These are phyloP conservation scores for Eucalyptus urophylla DNA, from an alignment of 345 rosid genomes.

Conservation along the genomic window DNA sequence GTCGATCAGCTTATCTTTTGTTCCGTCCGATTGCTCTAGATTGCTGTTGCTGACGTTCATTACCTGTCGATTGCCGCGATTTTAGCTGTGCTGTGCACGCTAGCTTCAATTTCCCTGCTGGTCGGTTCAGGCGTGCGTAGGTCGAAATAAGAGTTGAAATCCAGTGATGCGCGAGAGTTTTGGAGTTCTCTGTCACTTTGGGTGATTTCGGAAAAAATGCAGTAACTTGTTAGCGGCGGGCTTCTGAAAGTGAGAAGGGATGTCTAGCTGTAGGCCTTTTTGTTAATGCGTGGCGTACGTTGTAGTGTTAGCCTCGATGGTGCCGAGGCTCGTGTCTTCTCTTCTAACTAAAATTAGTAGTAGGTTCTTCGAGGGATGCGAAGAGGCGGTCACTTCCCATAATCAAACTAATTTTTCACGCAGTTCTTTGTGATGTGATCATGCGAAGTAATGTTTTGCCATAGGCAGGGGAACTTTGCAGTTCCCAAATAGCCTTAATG, in stretches of 20 bases:
- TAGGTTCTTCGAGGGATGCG: not conserved
- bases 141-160: not conserved
- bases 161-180: not conserved
- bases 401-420: not conserved
- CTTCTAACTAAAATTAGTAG: not conserved
- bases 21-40: not conserved
- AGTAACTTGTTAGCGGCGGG: not conserved
- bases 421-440: not conserved
- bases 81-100: not conserved
- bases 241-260: not conserved
- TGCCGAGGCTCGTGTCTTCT: not conserved
- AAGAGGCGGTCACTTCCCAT: not conserved
- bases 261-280: not conserved
- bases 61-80: not conserved
- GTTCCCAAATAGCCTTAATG: not conserved
- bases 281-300: not conserved
- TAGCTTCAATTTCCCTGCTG: not conserved
- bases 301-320: not conserved
- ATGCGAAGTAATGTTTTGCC: not conserved
- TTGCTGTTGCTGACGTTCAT: not conserved
- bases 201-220: not conserved
- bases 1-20: not conserved
- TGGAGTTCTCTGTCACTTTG: not conserved
- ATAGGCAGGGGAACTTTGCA: not conserved
- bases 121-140: not conserved